A percentile compares a stretch with the other conserved stretches of the same genome.
Evolutionary conservation across 345 rosid species (phyloP).

Genomic region (Camelina hispida): DNA sequence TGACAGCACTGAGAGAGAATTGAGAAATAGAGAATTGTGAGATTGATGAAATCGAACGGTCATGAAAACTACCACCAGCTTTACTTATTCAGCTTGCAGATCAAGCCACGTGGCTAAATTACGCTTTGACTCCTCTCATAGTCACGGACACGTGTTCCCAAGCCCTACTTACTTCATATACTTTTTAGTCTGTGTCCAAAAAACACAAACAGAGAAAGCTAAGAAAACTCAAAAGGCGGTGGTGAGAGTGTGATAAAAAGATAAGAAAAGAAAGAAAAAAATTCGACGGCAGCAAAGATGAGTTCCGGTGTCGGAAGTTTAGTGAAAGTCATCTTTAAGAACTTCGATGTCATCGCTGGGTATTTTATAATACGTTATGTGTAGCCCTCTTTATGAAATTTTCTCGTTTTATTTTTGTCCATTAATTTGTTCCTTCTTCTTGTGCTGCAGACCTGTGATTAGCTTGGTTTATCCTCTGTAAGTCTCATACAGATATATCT

Average conservation of each 20-base stretch:
- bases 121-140: conserved; percentile 35
- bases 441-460: conserved; percentile 67
- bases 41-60: conserved; percentile 39
- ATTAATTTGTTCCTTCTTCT: background rate
- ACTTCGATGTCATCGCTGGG: conserved; percentile 86
- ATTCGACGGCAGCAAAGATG: conserved; percentile 33
- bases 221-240: conserved; percentile 32
- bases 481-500: conserved; percentile 39
- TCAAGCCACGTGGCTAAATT: conserved; percentile 37
- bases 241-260: background rate
- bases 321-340: conserved; percentile 65
- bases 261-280: background rate
- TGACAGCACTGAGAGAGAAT: background rate
- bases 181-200: conserved; percentile 17
- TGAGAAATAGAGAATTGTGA: background rate
- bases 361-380: too few relatives aligned
- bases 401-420: background rate
- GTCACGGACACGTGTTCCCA: conserved; percentile 37
- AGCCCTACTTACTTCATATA: conserved; percentile 32
- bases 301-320: conserved; percentile 58
- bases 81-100: background rate
- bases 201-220: background rate
- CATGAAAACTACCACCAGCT: background rate
- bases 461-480: conserved; percentile 83
- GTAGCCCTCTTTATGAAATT: too few relatives aligned